Conservation (phyloP, 1,284 basidiomycete genomes). For the Leccinum angustisporum region DNA sequence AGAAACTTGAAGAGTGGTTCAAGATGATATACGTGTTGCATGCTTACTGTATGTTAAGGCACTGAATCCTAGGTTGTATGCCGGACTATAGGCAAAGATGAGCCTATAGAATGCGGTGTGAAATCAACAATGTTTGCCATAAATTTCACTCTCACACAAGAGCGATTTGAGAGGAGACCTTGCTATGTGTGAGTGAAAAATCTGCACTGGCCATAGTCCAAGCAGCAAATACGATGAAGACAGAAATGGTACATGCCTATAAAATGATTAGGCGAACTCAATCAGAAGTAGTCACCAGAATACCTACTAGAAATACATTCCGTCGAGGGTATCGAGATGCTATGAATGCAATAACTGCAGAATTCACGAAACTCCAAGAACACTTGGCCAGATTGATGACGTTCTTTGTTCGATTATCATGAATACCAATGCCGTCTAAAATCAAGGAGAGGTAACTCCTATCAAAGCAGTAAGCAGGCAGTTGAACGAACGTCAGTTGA, state of each 20-base stretch:
- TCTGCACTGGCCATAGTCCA: conserved; percentile 24
- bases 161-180: neutral
- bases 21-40: neutral
- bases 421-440: conserved; percentile 22
- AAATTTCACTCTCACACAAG: neutral
- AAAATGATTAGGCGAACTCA: neutral
- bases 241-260: conserved; percentile 14
- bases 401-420: conserved; percentile 23
- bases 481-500: neutral
- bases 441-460: conserved; percentile 18
- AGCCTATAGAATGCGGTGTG: conserved; percentile 9
- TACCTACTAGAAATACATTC: conserved; percentile 19
- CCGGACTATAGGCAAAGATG: conserved; percentile 12
- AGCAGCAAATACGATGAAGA: conserved; percentile 19
- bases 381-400: conserved; percentile 14
- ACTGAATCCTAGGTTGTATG: conserved; percentile 15
- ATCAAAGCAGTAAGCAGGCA: neutral
- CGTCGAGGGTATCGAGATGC: conserved; percentile 20
- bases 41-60: neutral
- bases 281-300: neutral
- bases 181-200: conserved; percentile 17
- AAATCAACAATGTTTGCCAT: neutral
- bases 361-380: conserved; percentile 16
- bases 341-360: conserved; percentile 8
- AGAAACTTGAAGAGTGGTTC: neutral